Evolutionary conservation across 1,139 yeast genomes (phyloP), one percentile per base, ranked within the genome.

Genomic region (Candida tetrigidarum): DNA sequence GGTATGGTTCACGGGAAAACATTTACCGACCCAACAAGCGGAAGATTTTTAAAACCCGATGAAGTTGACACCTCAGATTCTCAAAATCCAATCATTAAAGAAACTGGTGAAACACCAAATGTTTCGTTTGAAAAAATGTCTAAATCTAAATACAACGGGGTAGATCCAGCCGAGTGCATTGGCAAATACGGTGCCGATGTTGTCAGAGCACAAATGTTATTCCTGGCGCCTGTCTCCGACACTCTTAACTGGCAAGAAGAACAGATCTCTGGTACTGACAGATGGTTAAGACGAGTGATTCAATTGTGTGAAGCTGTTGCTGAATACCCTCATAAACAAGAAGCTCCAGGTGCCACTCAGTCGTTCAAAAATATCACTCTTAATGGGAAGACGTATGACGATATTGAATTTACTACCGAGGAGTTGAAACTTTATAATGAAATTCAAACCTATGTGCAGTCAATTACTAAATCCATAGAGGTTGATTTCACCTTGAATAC

Each of bases 1-100:
- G 99, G 99, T 12, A 93, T 93, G 99, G 99, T 93, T 3, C 97
- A 92, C 53, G 98, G 98, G 1, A 83, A 81, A 58, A 93, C 99
- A 0, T 87, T 64, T 54, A 71, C 76, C 10, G 86, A 91, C 54
- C 95, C 97, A 1, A 66, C 64, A 0, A 84, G 78, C 35, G 96
- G 93, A 0, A 70, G 82, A 48, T 92, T 86, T 58, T 69, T 93
- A 51, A 88, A 81, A 53, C 95, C 96, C 0, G 82, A 84, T 1
- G 97, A 93, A 54, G 47, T 66, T 2, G 84, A 80, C 43, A 42
- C 65, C 1, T 48, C 67, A 1, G 64, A 67, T 33, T 63, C 76
- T 0, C 63, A 62, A 0, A 58, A 63, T 5, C 85, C 86, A 3
- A 55, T 64, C 9, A 70, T 88, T 5, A 71, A 62, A 22, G 68